These are phyloP conservation scores for Saccharomyces uvarum DNA, from an alignment of 1,139 yeast species.

Conservation along the genomic window DNA sequence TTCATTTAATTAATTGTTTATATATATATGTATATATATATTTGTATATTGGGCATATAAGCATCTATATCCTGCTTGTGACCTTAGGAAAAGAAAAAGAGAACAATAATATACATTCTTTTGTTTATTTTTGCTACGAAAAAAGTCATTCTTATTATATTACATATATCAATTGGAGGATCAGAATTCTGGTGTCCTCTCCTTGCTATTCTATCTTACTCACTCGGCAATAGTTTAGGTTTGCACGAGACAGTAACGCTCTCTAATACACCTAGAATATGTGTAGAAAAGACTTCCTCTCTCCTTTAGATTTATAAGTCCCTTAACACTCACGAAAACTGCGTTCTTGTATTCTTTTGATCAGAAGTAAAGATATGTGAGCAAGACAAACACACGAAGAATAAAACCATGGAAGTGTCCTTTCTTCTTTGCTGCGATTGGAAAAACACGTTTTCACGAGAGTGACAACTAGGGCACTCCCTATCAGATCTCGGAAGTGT, in stretches of 20 bases:
- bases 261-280: neutral
- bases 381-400: conserved; percentile 86
- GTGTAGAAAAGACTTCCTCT: neutral
- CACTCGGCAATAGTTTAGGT: neutral
- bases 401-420: conserved; percentile 91
- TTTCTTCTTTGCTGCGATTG: conserved; percentile 92
- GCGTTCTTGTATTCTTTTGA: conserved; percentile 32
- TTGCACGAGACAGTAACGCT: neutral
- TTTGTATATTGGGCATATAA: neutral
- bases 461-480: conserved; percentile 84
- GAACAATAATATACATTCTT: neutral
- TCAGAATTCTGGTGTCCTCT: neutral
- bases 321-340: conserved; percentile 17
- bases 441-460: conserved; percentile 88
- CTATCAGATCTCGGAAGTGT: conserved; percentile 91
- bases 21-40: neutral
- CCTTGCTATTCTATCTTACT: neutral
- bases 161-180: neutral
- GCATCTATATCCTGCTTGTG: neutral
- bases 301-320: neutral
- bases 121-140: neutral
- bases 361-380: conserved; percentile 56
- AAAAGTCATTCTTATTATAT: neutral
- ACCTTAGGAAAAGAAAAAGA: neutral
- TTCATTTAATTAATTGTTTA: neutral